A percentile compares a stretch with the other conserved stretches of the same genome.
Conservation (phyloP, 2,329 filamentous ascomycete genomes). For the Aspergillus terreus region DNA sequence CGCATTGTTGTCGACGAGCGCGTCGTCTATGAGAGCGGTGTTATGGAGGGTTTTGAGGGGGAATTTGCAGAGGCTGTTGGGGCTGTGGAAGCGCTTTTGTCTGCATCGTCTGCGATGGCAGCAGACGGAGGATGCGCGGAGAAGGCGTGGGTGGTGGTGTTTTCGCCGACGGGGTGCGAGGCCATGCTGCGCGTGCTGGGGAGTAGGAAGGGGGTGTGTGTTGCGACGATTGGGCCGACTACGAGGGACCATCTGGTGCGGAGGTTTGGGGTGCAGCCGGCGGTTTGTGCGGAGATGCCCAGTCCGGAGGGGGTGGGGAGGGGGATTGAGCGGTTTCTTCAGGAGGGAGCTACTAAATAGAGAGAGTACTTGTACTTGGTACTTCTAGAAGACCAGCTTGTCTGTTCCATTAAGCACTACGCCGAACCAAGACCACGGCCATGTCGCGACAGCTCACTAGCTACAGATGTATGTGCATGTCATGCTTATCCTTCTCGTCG, state of each 20-base stretch:
- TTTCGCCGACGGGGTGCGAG: constrained; percentile 60
- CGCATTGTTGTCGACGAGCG: constrained; percentile 71
- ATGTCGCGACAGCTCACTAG: not conserved
- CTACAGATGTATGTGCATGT: not conserved
- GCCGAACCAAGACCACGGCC: not conserved
- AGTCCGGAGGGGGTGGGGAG: constrained; percentile 74
- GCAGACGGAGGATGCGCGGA: constrained; percentile 22
- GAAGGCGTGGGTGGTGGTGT: constrained; percentile 42
- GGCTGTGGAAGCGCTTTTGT: constrained; percentile 41
- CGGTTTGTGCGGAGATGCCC: constrained; percentile 71
- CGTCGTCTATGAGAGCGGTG: constrained; percentile 80
- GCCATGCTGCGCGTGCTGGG: constrained; percentile 55
- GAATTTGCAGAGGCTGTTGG: constrained; percentile 59
- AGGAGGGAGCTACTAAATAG: not conserved
- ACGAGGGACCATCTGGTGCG: constrained; percentile 68
- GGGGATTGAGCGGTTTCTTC: constrained; percentile 57
- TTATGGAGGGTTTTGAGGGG: constrained; percentile 71
- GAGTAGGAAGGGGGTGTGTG: constrained; percentile 40
- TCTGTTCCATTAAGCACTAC: constrained; percentile 3
- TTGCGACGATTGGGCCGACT: constrained; percentile 92
- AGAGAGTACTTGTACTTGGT: too few relatives aligned
- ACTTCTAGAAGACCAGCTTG: not conserved
- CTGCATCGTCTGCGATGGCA: constrained; percentile 4
- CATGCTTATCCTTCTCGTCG: not conserved
- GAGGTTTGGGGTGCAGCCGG: constrained; percentile 42